These are phyloP conservation scores for Lepraria neglecta DNA, from an alignment of 495 filamentous ascomycete genomes.

Conservation along the genomic window DNA sequence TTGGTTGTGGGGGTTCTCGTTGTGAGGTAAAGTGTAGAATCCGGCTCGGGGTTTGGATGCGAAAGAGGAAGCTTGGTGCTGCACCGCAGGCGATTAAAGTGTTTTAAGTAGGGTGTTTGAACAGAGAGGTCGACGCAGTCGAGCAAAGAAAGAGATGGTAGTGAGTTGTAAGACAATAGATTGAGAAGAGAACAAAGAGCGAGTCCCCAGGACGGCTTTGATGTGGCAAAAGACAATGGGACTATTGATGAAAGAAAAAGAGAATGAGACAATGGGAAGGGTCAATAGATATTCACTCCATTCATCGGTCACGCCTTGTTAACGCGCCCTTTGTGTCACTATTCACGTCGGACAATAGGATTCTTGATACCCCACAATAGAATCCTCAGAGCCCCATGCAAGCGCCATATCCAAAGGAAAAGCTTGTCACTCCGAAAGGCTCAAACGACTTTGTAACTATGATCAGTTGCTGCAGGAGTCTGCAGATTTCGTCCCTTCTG, in stretches of 20 bases:
- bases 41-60: background rate
- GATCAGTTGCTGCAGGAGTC: slow-evolving; percentile 3
- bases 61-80: background rate
- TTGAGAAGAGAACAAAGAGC: slow-evolving; percentile 2
- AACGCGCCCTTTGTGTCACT: background rate
- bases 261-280: slow-evolving; percentile 3
- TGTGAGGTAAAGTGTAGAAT: background rate
- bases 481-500: background rate
- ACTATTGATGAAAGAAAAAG: background rate
- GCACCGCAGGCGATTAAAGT: slow-evolving; percentile 11
- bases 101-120: background rate
- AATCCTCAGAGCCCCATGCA: background rate
- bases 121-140: slow-evolving; percentile 5
- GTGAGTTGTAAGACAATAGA: slow-evolving; percentile 2
- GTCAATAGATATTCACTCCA: slow-evolving; percentile 6
- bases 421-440: background rate
- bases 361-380: background rate
- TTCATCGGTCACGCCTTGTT: background rate
- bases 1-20: background rate
- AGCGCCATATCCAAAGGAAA: slow-evolving; percentile 7
- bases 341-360: background rate
- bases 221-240: slow-evolving; percentile 2
- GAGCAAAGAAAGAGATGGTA: background rate
- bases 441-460: slow-evolving; percentile 1
- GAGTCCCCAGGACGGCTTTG: background rate